Base-by-base conservation (phyloP, 495 filamentous ascomycete genomes). In the Darksidea phi region DNA sequence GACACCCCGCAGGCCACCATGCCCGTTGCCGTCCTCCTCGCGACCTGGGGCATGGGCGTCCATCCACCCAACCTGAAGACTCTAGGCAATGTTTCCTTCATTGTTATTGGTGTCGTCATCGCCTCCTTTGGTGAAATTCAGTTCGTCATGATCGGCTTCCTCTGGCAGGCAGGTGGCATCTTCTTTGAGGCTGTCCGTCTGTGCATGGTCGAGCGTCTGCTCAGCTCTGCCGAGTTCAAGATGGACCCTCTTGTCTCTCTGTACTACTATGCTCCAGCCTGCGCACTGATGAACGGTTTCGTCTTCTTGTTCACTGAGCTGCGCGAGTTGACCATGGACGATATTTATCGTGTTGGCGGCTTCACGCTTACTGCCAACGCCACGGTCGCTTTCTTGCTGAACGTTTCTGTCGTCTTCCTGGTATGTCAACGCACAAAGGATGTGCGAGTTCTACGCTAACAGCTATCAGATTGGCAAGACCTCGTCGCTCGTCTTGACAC, bases 241-340 rank as follows among this genome's bases (percentile, higher is more conserved):
- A 97, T 97, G 91, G 91, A 97, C 74, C 91, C 91, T 51, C 82
- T 96, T 38, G 91, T 97, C 36, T 96, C 92, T 7, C 83, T 97
- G 11, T 97, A 96, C 83, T 96, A 97, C 81, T 97, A 93, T 67
- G 91, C 92, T 10, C 91, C 91, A 6, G 86, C 93, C 65, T 97
- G 91, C 77, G 90, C 91, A 54, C 79, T 84, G 67, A 95, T 96
- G 87, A 97, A 96, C 78, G 83, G 84, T 69, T 59, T 83, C 18
- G 87, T 91, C 41, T 88, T 86, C 57, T 79, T 97, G 45, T 79
- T 91, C 72, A 82, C 89, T 70, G 91, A 97, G 72, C 64, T 90
- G 2, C 88, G 89, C 54, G 79, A 76, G 64, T 73, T 94, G 64
- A 81, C 76, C 47, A 81, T 94, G 78, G 78, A 73, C 47, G 86